Evolutionary conservation across 208 protist genomes (phyloP).

Genomic region (Vickermania ingenoplastis): DNA sequence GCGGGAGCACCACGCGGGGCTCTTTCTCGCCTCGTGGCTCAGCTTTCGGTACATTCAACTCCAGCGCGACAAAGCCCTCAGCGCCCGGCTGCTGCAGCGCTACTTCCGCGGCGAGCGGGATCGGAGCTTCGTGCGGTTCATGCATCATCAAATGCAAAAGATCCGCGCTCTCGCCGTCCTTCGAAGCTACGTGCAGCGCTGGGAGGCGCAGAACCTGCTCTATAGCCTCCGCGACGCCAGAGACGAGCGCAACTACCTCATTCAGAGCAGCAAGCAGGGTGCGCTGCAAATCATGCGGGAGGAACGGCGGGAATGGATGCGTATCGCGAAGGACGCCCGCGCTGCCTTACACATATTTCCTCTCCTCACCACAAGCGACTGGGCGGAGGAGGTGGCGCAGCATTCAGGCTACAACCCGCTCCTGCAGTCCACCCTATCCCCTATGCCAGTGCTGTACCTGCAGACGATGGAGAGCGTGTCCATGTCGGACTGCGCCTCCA

Average conservation of each 20-base stretch:
- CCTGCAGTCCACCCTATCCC: neutral
- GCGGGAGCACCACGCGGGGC: conserved; percentile 11
- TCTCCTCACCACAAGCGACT: conserved; percentile 18
- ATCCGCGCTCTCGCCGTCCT: conserved; percentile 33
- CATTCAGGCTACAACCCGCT: conserved; percentile 10
- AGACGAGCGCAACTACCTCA: conserved; percentile 43
- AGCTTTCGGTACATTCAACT: conserved; percentile 23
- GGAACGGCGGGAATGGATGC: conserved; percentile 38
- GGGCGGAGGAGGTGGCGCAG: conserved; percentile 17
- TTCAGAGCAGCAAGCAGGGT: conserved; percentile 33
- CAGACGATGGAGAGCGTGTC: neutral
- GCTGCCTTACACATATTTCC: conserved; percentile 10
- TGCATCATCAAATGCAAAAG: conserved; percentile 44
- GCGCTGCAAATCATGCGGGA: conserved; percentile 27
- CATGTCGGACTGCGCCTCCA: neutral
- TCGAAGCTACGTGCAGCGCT: conserved; percentile 22
- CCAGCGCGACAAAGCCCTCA: conserved; percentile 26
- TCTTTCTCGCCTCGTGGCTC: conserved; percentile 44
- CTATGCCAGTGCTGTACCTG: neutral
- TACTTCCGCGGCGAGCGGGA: conserved; percentile 46
- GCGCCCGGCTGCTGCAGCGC: conserved; percentile 54
- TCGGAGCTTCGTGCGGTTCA: conserved; percentile 38
- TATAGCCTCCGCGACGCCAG: conserved; percentile 30
- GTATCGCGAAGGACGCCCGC: conserved; percentile 21
- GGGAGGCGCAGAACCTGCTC: conserved; percentile 28